These are phyloP conservation scores for Phlebiopsis gigantea DNA, from an alignment of 768 basidiomycete species.

Conservation along the genomic window DNA sequence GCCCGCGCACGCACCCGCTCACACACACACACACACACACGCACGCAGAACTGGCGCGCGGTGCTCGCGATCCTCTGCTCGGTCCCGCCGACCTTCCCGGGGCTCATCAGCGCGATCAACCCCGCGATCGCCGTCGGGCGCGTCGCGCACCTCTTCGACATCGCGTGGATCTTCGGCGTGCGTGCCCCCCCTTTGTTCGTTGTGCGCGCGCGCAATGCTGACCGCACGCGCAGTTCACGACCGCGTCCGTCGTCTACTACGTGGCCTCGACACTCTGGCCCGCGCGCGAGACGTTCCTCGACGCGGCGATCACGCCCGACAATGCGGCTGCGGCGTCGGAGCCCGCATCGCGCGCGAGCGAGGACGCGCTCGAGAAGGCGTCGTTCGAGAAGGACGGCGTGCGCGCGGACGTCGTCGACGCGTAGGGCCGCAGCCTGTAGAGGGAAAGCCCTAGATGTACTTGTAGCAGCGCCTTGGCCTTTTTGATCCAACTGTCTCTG, in stretches of 20 bases:
- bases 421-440: neutral
- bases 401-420: slow-evolving; percentile 7
- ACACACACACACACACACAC: neutral
- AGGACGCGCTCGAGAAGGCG: slow-evolving; percentile 7
- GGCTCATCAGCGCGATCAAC: slow-evolving; percentile 73
- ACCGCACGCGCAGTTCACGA: slow-evolving; percentile 24
- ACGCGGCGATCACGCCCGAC: slow-evolving; percentile 17
- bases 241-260: slow-evolving; percentile 30
- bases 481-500: neutral
- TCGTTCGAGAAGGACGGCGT: slow-evolving; percentile 8
- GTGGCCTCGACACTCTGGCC: slow-evolving; percentile 32
- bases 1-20: neutral
- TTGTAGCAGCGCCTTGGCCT: neutral
- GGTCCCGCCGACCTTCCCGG: slow-evolving; percentile 69
- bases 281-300: slow-evolving; percentile 31
- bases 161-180: slow-evolving; percentile 68
- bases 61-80: slow-evolving; percentile 61
- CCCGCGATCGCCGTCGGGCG: slow-evolving; percentile 56
- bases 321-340: neutral
- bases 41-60: slow-evolving; percentile 82
- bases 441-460: neutral
- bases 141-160: slow-evolving; percentile 52
- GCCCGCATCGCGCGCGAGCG: neutral
- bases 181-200: neutral
- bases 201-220: neutral